Percentiles rank a stretch among this genome's conserved stretches.
phyloP scores from a whole-genome alignment of 2,329 filamentous ascomycete species.

The Microsporum audouinii region DNA sequence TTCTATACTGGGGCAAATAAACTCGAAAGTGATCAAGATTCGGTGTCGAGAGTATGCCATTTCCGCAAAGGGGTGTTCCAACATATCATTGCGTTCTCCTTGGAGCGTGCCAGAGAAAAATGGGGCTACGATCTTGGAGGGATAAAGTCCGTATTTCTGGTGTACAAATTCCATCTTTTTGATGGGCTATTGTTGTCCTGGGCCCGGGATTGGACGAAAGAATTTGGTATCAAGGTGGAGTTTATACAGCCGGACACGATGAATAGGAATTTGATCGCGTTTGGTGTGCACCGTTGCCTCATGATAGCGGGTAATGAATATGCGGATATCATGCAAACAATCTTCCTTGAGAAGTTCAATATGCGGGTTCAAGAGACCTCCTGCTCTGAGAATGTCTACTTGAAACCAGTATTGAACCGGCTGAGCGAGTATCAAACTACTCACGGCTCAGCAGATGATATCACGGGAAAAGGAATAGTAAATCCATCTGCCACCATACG shows the following conservation, averaged over 20 bases:
- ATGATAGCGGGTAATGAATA: constrained; percentile 3
- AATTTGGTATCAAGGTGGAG: constrained; percentile 4
- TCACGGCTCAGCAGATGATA: constrained; percentile 3
- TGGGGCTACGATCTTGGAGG: not conserved
- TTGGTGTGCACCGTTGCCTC: not conserved
- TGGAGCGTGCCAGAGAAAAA: not conserved
- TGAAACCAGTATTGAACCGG: not conserved
- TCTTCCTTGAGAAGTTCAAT: constrained; percentile 1
- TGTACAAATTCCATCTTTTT: constrained; percentile 4
- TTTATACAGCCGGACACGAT: constrained; percentile 4
- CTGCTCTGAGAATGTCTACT: constrained; percentile 1
- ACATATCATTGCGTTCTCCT: not conserved
- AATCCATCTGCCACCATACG: constrained; percentile 3
- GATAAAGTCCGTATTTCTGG: not conserved
- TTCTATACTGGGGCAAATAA: constrained; percentile 3
- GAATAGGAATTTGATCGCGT: constrained; percentile 2
- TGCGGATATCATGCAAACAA: constrained; percentile 5
- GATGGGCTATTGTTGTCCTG: constrained; percentile 3
- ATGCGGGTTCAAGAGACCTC: constrained; percentile 3
- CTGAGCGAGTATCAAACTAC: constrained; percentile 5
- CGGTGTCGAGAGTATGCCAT: not conserved
- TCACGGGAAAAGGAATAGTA: constrained; percentile 4
- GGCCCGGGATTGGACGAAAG: not conserved
- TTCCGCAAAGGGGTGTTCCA: constrained; percentile 1
- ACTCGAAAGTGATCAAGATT: not conserved